Base-by-base conservation (phyloP, 2,329 filamentous ascomycete genomes). In the Fusarium pseudoanthophilum region DNA sequence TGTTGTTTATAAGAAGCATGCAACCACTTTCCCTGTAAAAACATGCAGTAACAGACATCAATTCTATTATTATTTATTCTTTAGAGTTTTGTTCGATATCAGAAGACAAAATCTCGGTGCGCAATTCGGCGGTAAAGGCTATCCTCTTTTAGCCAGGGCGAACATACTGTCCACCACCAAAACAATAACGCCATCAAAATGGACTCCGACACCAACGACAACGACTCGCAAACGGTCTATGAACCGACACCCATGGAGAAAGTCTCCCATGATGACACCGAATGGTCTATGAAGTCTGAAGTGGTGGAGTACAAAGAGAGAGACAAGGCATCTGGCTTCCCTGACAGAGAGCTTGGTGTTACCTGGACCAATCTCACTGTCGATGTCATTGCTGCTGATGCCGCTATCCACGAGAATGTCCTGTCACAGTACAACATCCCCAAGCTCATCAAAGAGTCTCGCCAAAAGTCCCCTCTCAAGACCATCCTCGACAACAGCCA, bases 361-460 rank as follows among this genome's bases (percentile, higher is more conserved):
- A 89, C 91, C 3, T 93, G 90, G 89, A 84, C 88, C 71, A 84
- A 90, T 62, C 83, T 93, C 52, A 92, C 85, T 0, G 91, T 93
- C 24, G 85, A 90, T 60, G 91, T 88, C 21, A 83, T 89, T 78
- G 87, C 88, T 34, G 83, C 90, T 20, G 89, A 91, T 34, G 88
- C 91, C 4, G 88, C 90, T 15, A 83, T 92, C 37, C 90, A 92
- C 71, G 91, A 93, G 74, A 89, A 92, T 56, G 87, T 92, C 55
- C 58, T 89, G 2, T 88, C 88, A 0, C 90, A 89, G 71, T 88
- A 87, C 82, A 89, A 89, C 77, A 80, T 91, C 5, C 83, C 85
- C 34, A 84, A 87, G 40, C 82, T 86, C n/a, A 73, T 87, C 72
- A 86, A 84, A 73, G 89, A 91, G 72, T 83, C 82, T 64, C 84